phyloP scores from a whole-genome alignment of 257 asterid genomes.

The Plantago major region DNA sequence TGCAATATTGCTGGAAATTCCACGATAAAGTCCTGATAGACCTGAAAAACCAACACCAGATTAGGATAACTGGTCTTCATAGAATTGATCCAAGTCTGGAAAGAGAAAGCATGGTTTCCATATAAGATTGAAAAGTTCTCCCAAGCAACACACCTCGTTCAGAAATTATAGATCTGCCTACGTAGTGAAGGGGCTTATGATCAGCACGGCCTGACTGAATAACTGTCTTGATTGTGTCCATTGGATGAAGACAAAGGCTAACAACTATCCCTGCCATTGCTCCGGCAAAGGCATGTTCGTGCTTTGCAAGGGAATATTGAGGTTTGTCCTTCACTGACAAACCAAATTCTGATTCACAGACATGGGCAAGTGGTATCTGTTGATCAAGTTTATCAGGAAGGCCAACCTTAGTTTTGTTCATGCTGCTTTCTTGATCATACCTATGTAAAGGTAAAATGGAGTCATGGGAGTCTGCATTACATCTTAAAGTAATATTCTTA shows the following conservation, averaged over 20 bases:
- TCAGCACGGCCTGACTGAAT: conserved; percentile 68
- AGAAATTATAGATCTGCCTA: conserved; percentile 63
- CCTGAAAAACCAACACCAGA: conserved; percentile 44
- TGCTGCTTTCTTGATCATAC: conserved; percentile 26
- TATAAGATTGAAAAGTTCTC: conserved; percentile 14
- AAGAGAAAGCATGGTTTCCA: conserved; percentile 13
- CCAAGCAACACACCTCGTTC: conserved; percentile 63
- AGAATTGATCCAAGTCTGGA: conserved; percentile 7
- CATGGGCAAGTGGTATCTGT: conserved; percentile 14
- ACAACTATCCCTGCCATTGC: conserved; percentile 94
- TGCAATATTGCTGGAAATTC: conserved; percentile 77
- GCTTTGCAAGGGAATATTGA: conserved; percentile 48
- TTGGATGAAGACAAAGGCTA: conserved; percentile 85
- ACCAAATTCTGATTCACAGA: conserved; percentile 27
- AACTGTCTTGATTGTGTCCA: conserved; percentile 90
- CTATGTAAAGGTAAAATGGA: conserved; percentile 20
- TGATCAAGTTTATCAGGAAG: conserved; percentile 22
- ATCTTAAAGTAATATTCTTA: conserved; percentile 22
- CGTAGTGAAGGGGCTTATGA: conserved; percentile 53
- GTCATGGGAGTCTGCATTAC: conserved; percentile 23
- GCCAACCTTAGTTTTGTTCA: conserved; percentile 15
- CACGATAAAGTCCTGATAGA: conserved; percentile 77
- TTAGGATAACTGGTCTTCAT: conserved; percentile 21
- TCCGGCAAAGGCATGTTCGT: conserved; percentile 93
- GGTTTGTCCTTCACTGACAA: conserved; percentile 32